phyloP scores from a whole-genome alignment of 495 filamentous ascomycete genomes.

The Talaromyces adpressus region DNA sequence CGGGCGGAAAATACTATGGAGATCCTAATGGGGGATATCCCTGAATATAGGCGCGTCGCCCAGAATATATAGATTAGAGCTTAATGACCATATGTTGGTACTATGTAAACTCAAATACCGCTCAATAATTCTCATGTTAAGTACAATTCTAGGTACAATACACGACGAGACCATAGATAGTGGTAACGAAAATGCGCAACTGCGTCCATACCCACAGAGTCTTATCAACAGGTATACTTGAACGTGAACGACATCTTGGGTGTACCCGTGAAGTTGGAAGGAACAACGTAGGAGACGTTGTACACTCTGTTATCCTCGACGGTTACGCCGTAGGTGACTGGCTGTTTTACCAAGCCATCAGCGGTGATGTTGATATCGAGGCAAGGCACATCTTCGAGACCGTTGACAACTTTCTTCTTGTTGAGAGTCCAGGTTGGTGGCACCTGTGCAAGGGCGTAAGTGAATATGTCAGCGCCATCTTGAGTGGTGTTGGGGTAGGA shows the following conservation, averaged over 20 bases:
- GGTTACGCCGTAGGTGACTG: constrained; percentile 17
- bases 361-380: constrained; percentile 17
- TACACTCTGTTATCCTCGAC: constrained; percentile 22
- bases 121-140: neutral
- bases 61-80: no score
- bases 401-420: constrained; percentile 15
- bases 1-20: no score
- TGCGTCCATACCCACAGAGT: neutral
- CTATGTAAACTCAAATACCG: neutral
- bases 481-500: constrained; percentile 24
- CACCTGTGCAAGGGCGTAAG: constrained; percentile 18
- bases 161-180: neutral
- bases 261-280: constrained; percentile 14
- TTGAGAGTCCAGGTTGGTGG: constrained; percentile 20
- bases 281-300: constrained; percentile 23
- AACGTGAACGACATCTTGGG: constrained; percentile 19
- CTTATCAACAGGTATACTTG: constrained; percentile 19
- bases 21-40: no score
- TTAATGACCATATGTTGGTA: no score
- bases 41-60: no score
- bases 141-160: neutral
- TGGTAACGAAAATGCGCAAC: neutral
- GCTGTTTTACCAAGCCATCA: constrained; percentile 14
- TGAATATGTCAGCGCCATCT: constrained; percentile 21
- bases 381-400: constrained; percentile 19